Conservation (phyloP, 768 basidiomycete genomes). For the Pleurotus sapidus region DNA sequence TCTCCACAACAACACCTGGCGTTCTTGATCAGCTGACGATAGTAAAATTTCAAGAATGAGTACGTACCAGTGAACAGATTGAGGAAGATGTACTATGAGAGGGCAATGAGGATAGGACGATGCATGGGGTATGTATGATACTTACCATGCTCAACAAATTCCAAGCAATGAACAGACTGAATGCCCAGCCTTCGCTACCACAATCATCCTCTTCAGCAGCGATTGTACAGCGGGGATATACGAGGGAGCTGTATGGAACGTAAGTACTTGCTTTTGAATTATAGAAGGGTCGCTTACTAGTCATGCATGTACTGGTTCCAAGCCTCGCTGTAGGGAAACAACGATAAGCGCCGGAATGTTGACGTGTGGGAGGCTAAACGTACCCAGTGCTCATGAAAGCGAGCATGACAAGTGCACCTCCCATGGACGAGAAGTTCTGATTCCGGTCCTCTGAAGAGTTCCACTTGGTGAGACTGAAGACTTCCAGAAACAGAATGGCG, state of each 20-base stretch:
- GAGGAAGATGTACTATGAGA: constrained; percentile 82
- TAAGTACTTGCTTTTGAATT: constrained; percentile 2
- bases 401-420: constrained; percentile 82
- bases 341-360: constrained; percentile 8
- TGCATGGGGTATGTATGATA: constrained; percentile 1
- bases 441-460: constrained; percentile 61
- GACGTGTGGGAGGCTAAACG: constrained; percentile 19
- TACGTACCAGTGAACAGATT: constrained; percentile 88
- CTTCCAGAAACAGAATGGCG: constrained; percentile 83
- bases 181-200: constrained; percentile 82
- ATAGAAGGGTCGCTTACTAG: constrained; percentile 50
- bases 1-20: constrained; percentile 87
- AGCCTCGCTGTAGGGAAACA: constrained; percentile 59
- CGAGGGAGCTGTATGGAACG: constrained; percentile 52
- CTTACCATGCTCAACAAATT: constrained; percentile 91
- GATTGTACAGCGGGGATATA: constrained; percentile 81
- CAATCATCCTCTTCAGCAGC: constrained; percentile 70
- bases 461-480: constrained; percentile 91
- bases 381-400: constrained; percentile 93
- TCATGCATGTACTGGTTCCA: constrained; percentile 99
- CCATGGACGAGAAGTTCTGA: constrained; percentile 79
- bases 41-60: not conserved
- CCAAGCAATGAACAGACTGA: constrained; percentile 89
- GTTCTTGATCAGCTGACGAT: not conserved
- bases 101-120: not conserved